phyloP scores from a whole-genome alignment of 495 filamentous ascomycete genomes.

The Hypoxylon fragiforme region DNA sequence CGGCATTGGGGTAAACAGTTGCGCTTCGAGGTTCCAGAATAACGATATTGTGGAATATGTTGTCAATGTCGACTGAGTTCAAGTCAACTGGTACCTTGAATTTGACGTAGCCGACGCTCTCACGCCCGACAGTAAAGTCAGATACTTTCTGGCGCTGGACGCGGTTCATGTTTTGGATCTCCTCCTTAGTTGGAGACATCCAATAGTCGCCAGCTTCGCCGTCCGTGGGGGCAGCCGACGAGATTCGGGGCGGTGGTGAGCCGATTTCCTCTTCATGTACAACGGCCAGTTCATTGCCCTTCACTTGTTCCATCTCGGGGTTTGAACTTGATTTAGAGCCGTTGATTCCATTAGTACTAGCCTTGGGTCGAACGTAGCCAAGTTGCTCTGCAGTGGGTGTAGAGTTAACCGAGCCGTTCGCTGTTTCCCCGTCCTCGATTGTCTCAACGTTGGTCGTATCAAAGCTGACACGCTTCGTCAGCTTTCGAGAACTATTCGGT shows the following conservation, averaged over 20 bases:
- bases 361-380: slow-evolving; percentile 64
- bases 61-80: slow-evolving; percentile 67
- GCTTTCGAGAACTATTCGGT: slow-evolving; percentile 57
- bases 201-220: slow-evolving; percentile 76
- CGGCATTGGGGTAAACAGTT: slow-evolving; percentile 79
- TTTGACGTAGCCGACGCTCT: slow-evolving; percentile 73
- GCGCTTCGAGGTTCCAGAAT: slow-evolving; percentile 71
- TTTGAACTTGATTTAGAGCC: slow-evolving; percentile 47
- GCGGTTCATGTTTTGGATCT: slow-evolving; percentile 73
- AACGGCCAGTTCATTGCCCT: slow-evolving; percentile 74
- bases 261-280: slow-evolving; percentile 70
- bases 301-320: slow-evolving; percentile 73
- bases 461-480: slow-evolving; percentile 90
- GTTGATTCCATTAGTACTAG: slow-evolving; percentile 53
- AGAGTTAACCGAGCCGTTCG: slow-evolving; percentile 49
- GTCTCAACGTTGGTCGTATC: slow-evolving; percentile 60
- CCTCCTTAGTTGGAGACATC: slow-evolving; percentile 72
- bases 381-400: slow-evolving; percentile 63
- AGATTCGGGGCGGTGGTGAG: slow-evolving; percentile 33
- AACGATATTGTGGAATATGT: slow-evolving; percentile 72
- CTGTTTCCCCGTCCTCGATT: slow-evolving; percentile 43
- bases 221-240: slow-evolving; percentile 43
- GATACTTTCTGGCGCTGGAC: slow-evolving; percentile 70
- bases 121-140: slow-evolving; percentile 78
- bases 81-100: slow-evolving; percentile 86